Conservation (phyloP, 1,139 yeast genomes). For the Maudiozyma humilis region DNA sequence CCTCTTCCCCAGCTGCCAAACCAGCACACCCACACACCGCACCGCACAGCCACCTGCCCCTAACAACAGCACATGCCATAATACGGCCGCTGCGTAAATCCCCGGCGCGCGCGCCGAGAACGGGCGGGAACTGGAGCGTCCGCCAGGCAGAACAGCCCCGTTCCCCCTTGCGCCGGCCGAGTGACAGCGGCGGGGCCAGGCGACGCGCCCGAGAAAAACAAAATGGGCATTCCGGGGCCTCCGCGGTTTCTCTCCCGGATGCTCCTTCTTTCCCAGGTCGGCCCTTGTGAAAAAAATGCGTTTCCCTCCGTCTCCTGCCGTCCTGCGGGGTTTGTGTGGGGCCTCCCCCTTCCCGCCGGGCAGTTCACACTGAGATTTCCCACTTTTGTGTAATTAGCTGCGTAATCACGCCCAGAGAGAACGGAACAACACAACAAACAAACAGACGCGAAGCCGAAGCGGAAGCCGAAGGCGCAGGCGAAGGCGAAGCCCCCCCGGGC, state of each 20-base stretch:
- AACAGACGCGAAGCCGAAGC: background rate
- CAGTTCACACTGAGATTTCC: background rate
- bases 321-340: background rate
- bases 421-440: background rate
- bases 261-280: too few relatives aligned
- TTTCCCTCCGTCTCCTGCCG: background rate
- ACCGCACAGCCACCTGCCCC: background rate
- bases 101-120: background rate
- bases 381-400: background rate
- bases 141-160: too few relatives aligned
- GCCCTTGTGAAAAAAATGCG: background rate
- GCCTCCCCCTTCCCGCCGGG: background rate
- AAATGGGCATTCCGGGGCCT: too few relatives aligned
- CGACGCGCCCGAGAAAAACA: too few relatives aligned
- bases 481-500: background rate
- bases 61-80: too few relatives aligned
- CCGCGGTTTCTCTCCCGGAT: too few relatives aligned
- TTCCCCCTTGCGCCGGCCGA: too few relatives aligned
- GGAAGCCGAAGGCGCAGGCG: background rate
- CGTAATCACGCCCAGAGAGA: background rate
- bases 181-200: too few relatives aligned
- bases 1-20: background rate
- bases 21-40: background rate
- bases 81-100: background rate
- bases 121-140: too few relatives aligned